Conservation (phyloP, 768 basidiomycete species). For the Brasilioporus rufonigricans region DNA sequence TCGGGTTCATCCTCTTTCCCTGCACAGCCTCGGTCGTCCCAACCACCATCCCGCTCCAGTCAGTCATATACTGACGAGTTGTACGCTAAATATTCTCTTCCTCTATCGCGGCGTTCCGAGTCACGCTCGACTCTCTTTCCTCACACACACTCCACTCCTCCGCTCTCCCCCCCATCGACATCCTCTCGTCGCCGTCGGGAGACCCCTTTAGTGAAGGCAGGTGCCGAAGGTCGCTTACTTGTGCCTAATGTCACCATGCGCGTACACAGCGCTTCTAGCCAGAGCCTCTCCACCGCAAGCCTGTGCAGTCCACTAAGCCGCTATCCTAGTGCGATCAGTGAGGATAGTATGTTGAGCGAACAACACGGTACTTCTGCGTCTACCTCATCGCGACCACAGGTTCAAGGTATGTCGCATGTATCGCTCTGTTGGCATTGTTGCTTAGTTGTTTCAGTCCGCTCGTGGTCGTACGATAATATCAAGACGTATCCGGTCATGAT, state of each 20-base stretch:
- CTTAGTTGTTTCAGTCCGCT: slow-evolving; percentile 46
- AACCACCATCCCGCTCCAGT: slow-evolving; percentile 26
- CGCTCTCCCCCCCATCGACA: slow-evolving; percentile 35
- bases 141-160: slow-evolving; percentile 36
- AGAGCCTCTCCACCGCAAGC: slow-evolving; percentile 27
- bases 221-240: slow-evolving; percentile 64
- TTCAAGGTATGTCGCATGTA: slow-evolving; percentile 47
- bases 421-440: neutral
- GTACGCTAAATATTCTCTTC: slow-evolving; percentile 53
- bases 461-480: slow-evolving; percentile 76
- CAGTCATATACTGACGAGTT: slow-evolving; percentile 44
- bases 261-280: slow-evolving; percentile 35
- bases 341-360: slow-evolving; percentile 31
- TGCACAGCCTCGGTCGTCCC: slow-evolving; percentile 21
- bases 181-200: slow-evolving; percentile 42
- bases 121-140: slow-evolving; percentile 43
- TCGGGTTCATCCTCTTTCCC: slow-evolving; percentile 27
- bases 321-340: slow-evolving; percentile 40
- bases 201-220: slow-evolving; percentile 53
- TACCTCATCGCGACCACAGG: slow-evolving; percentile 38
- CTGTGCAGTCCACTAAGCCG: slow-evolving; percentile 40
- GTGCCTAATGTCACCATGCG: slow-evolving; percentile 43
- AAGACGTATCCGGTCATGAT: slow-evolving; percentile 59
- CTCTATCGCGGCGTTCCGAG: slow-evolving; percentile 54
- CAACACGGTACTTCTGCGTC: slow-evolving; percentile 23